Evolutionary conservation across 352 stramenopile genomes (phyloP).

Genomic region (Pythium aphanidermatum): DNA sequence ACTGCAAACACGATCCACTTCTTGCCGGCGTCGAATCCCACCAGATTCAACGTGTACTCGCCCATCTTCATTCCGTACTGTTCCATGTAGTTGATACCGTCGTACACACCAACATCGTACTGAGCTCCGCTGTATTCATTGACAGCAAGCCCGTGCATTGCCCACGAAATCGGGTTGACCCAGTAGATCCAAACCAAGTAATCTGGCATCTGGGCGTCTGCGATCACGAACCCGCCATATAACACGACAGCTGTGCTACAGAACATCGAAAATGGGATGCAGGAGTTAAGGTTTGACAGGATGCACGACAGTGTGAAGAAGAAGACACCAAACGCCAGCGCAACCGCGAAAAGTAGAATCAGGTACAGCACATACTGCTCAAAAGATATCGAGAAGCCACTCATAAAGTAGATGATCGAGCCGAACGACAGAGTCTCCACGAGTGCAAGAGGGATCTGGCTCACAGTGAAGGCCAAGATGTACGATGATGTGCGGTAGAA

Average conservation of each 20-base stretch:
- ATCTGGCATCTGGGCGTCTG: constrained; percentile 22
- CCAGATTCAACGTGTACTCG: constrained; percentile 20
- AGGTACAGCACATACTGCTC: constrained; percentile 50
- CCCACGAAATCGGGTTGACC: constrained; percentile 33
- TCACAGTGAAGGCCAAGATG: constrained; percentile 33
- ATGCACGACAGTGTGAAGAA: constrained; percentile 28
- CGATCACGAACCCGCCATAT: constrained; percentile 31
- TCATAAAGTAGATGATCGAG: constrained; percentile 67
- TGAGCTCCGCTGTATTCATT: constrained; percentile 12
- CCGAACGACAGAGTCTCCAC: constrained; percentile 63
- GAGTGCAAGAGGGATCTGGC: constrained; percentile 25
- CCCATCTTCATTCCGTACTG: constrained; percentile 14
- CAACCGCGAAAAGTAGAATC: constrained; percentile 42
- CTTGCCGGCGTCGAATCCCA: constrained; percentile 16
- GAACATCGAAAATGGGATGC: constrained; percentile 27
- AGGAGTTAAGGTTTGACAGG: constrained; percentile 23
- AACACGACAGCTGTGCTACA: constrained; percentile 24
- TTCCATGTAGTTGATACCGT: constrained; percentile 19
- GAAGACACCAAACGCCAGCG: constrained; percentile 22
- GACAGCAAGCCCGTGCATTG: constrained; percentile 19
- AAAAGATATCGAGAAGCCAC: constrained; percentile 37
- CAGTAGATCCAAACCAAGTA: constrained; percentile 31
- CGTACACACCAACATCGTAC: constrained; percentile 17
- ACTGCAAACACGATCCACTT: constrained; percentile 22
- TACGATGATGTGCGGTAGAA: constrained; percentile 69